A percentile compares a stretch with the other conserved stretches of the same genome.
phyloP scores from a whole-genome alignment of 768 basidiomycete genomes.

The Suillus clintonianus region DNA sequence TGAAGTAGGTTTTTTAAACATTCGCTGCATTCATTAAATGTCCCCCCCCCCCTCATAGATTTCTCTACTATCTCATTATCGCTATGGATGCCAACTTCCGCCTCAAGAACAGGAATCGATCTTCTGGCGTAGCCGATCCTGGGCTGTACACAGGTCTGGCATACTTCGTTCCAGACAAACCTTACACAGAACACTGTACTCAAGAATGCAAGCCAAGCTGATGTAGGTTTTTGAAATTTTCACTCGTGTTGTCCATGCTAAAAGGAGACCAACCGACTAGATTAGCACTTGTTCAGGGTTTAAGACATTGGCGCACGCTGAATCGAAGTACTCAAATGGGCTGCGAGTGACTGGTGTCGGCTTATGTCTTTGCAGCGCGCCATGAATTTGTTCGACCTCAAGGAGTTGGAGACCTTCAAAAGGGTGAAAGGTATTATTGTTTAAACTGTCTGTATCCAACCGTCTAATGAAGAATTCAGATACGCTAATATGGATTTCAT shows the following conservation, averaged over 20 bases:
- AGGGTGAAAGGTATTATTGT: constrained; percentile 15
- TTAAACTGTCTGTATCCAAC: not conserved
- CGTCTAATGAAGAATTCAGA: not conserved
- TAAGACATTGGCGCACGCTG: constrained; percentile 26
- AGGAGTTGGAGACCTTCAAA: constrained; percentile 25
- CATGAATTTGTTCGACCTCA: constrained; percentile 32
- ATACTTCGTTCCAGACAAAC: constrained; percentile 28
- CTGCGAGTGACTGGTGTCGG: constrained; percentile 30
- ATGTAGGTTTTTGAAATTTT: constrained; percentile 11
- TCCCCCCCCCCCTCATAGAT: constrained; percentile 15
- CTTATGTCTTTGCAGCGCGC: constrained; percentile 28
- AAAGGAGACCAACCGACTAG: constrained; percentile 14
- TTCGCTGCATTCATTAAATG: not conserved
- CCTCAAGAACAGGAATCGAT: constrained; percentile 26
- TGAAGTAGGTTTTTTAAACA: constrained; percentile 21
- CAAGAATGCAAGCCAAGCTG: constrained; percentile 17
- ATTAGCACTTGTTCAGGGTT: constrained; percentile 30
- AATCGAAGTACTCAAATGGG: constrained; percentile 19
- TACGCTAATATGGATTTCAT: constrained; percentile 38
- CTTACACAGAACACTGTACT: constrained; percentile 27
- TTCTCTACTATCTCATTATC: constrained; percentile 26
- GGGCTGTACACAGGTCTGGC: constrained; percentile 20
- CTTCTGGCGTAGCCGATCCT: constrained; percentile 14
- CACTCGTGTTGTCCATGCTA: not conserved
- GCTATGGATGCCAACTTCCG: constrained; percentile 30